Evolutionary conservation across 2,329 filamentous ascomycete genomes (phyloP).

Genomic region (Ophiocordyceps sinensis): DNA sequence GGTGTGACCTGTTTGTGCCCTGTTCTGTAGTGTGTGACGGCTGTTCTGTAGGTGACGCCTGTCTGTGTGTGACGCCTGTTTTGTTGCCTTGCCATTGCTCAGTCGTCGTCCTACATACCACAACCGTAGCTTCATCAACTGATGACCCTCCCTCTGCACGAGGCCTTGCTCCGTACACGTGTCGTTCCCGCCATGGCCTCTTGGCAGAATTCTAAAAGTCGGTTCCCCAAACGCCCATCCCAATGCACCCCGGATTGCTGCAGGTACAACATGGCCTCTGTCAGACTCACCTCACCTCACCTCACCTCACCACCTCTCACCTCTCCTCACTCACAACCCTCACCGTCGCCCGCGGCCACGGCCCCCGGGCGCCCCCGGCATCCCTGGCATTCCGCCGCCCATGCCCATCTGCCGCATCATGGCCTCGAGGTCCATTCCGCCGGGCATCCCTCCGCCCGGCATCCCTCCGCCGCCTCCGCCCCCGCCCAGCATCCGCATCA

Average conservation of each 20-base stretch:
- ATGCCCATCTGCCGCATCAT: conserved; percentile 65
- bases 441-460: conserved; percentile 56
- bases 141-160: too few species aligned
- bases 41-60: too few species aligned
- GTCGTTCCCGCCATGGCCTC: background rate
- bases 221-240: background rate
- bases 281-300: background rate
- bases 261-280: background rate
- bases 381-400: conserved; percentile 28
- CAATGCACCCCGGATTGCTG: background rate
- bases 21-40: too few species aligned
- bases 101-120: too few species aligned
- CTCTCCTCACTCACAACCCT: background rate
- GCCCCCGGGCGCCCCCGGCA: conserved; percentile 7
- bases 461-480: conserved; percentile 43
- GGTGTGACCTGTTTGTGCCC: too few species aligned
- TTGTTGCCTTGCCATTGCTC: too few species aligned
- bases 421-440: conserved; percentile 62
- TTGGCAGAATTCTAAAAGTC: too few species aligned
- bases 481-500: conserved; percentile 84
- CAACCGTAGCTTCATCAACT: too few species aligned
- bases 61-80: too few species aligned
- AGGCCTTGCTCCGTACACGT: background rate
- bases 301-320: background rate
- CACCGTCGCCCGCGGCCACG: background rate